phyloP scores from a whole-genome alignment of 2,329 filamentous ascomycete genomes.

The Neoarthrinium moseri region DNA sequence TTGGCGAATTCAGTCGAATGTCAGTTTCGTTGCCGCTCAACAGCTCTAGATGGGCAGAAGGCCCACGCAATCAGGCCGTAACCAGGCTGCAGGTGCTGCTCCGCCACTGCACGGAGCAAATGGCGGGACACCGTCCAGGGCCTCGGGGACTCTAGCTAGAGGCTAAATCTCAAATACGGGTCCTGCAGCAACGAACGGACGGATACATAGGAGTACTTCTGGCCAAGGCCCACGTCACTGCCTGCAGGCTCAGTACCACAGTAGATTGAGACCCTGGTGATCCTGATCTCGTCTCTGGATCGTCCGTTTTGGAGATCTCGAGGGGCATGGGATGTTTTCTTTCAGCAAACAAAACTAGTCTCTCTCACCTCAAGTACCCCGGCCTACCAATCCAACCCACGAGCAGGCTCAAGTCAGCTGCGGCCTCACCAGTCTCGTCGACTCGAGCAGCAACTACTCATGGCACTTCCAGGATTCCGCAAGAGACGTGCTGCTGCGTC shows the following conservation, averaged over 20 bases:
- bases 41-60: background rate
- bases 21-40: background rate
- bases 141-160: background rate
- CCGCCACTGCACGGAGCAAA: slow-evolving; percentile 6
- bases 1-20: background rate
- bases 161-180: slow-evolving; percentile 3
- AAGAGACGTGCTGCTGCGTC: slow-evolving; percentile 18
- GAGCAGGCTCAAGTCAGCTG: background rate
- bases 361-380: background rate
- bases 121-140: background rate
- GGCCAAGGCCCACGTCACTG: slow-evolving; percentile 4
- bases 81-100: background rate
- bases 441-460: slow-evolving; percentile 9
- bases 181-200: background rate
- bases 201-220: background rate
- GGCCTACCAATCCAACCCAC: background rate
- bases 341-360: background rate
- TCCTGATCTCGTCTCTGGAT: background rate
- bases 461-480: slow-evolving; percentile 22
- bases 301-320: background rate
- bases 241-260: background rate
- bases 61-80: background rate
- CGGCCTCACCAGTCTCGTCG: background rate
- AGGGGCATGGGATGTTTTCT: no score
- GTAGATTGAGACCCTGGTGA: slow-evolving; percentile 2